Evolutionary conservation across 2,329 filamentous ascomycete genomes (phyloP), one percentile per base, ranked within the genome.

Genomic region (Incumbomyces lentus): DNA sequence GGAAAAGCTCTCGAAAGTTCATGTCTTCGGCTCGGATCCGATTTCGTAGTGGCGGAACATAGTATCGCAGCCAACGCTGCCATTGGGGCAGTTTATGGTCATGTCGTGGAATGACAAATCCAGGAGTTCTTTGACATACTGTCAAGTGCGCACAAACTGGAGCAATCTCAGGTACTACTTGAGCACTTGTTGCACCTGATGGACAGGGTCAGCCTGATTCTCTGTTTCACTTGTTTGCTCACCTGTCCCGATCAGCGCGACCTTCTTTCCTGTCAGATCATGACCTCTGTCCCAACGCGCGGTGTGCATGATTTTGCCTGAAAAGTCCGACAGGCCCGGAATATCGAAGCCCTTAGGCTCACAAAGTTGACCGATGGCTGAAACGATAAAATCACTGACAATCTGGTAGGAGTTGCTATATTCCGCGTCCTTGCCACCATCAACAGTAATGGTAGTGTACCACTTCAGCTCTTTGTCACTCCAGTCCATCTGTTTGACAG

Each of bases 121-220:
- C 78, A 0, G 76, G 74, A 0, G 74, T 74, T 12, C 77, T 65
- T 56, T 79, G 76, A 59, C 73, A 79, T 12, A 80, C 62, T 0
- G 69, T 72, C 7, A 80, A 58, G 6, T 68, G 63, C 2, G 69
- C 64, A 13, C 69, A 71, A 1, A 68, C 62, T 34, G 72, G 71
- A 1, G 72, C 68, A 22, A 79, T 64, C 45, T 78, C 73, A 1
- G 76, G 75, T 26, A 76, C 65, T 47, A 79, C 76, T 51, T 80
- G 76, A 2, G 69, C 70, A 1, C 74, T 73, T 71, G 1, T 75
- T 75, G 40, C 75, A 73, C 72, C 72, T 45, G 42, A n/a, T 22
- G 2, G n/a, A 22, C 22, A 26, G 5, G 8, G 18, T 44, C 17
- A 44, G 40, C 29, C 34, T 26, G 31, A 44, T 22, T 6, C 4